Conservation (phyloP, 805 yeast species). For the Sporopachydermia lactativora region DNA sequence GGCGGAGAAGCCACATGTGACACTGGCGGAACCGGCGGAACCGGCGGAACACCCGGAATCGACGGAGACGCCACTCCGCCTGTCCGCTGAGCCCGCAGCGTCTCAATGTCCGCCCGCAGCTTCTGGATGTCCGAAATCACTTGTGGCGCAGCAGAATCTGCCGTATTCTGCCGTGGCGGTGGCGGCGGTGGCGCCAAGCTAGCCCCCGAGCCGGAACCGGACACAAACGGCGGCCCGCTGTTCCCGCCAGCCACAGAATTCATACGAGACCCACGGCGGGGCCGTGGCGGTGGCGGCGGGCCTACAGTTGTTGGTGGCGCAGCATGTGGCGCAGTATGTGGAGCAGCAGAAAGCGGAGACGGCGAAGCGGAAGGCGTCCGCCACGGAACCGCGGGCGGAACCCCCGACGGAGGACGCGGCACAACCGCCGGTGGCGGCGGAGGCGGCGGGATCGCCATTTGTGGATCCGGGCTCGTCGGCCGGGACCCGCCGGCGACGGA, state of each 20-base stretch:
- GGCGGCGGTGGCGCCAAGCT: conserved; percentile 20
- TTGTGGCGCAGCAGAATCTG: not conserved
- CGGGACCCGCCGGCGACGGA: not conserved
- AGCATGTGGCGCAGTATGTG: conserved; percentile 8
- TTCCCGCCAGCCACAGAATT: conserved; percentile 19
- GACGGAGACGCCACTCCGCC: conserved; percentile 6
- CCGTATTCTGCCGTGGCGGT: conserved; percentile 21
- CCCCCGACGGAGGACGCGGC: conserved; percentile 3
- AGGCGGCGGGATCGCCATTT: not conserved
- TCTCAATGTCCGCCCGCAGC: not conserved
- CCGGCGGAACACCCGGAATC: conserved; percentile 5
- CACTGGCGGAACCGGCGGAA: conserved; percentile 3
- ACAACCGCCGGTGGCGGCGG: conserved; percentile 14
- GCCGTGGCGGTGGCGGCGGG: conserved; percentile 13
- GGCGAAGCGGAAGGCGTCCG: conserved; percentile 4
- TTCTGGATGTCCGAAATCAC: not conserved
- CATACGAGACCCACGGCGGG: conserved; percentile 17
- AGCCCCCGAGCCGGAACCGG: conserved; percentile 9
- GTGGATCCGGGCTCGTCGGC: not conserved
- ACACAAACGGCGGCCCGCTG: conserved; percentile 9
- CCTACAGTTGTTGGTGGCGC: conserved; percentile 1
- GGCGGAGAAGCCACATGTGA: conserved; percentile 4
- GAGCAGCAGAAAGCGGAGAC: conserved; percentile 4
- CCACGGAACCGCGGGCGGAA: conserved; percentile 5
- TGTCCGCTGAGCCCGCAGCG: not conserved